Evolutionary conservation across 441 rosid species (phyloP), one percentile per base, ranked within the genome.

Genomic region (Omphalea diandra): DNA sequence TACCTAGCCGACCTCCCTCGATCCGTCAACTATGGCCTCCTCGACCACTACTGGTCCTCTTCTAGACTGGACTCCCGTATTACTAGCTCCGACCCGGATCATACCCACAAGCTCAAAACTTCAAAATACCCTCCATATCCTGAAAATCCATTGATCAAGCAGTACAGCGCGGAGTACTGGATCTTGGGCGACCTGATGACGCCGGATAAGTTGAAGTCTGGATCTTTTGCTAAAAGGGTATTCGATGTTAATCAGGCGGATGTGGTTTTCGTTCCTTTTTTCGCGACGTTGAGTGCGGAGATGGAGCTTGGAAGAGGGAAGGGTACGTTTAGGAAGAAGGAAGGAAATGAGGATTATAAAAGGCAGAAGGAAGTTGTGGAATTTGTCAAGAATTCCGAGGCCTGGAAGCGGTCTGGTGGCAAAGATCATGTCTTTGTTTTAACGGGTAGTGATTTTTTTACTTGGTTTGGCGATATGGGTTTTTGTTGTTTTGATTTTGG

Each of bases 161-260:
- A 94, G 77, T 94, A 94, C 78, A 91, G 95, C 46, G 97, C 97
- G 1, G 98, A 94, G 90, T 89, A 88, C 67, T 94, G 98, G 98
- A 82, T 94, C 75, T 59, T 86, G 70, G 91, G 88, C 1, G 97
- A 94, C 76, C 80, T 91, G 20, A 87, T 86, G 82, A 86, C 92
- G 1, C 88, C 91, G 3, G 69, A 32, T 6, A 82, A 71, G 15
- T 46, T 80, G 27, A 80, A 87, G 63, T 56, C 57, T 14, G 69
- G 46, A 38, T 91, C 97, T n/a, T 85, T 83, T 58, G 91, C 95
- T 2, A 81, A 76, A 69, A 84, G 95, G 76, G 92, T 90, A 31
- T 75, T 63, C 31, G 78, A 75, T 35, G 78, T 63, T 36, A 72
- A 74, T 3, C 89, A 83, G 5, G 94, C 97, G 15, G 98, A 94